Evolutionary conservation across 73 alveolate species (phyloP), one percentile per base, ranked within the genome.

Genomic region (Breviolum minutum): DNA sequence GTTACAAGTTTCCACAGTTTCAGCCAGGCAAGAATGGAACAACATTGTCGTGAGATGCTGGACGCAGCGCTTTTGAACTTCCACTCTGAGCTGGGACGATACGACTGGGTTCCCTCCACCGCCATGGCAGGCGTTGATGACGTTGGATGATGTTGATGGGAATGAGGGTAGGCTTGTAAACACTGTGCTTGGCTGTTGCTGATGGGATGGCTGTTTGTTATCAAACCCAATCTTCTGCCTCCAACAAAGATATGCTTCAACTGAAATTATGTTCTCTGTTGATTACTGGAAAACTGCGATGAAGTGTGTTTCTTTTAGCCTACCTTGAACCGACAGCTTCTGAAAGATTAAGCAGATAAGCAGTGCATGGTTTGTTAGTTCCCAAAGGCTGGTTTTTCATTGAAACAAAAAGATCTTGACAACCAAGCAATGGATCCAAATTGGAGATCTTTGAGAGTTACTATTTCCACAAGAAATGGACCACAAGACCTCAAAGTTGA

Each of bases 71-170:
- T 94, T 62, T 73, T 94, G 86, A 94, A 87, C 77, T 94, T 94
- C 85, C 99, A 94, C 24, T 87, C 99, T 17, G 99, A 94, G 73
- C 99, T 94, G 54, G 99, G 99, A 32, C 82, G 99, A 60, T 94
- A 94, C 74, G 99, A 94, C 29, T 94, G 99, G 99, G 94, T 94
- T 60, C 99, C 99, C 40, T 94, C 99, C 70, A 94, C 99, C 8
- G 99, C 99, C 69, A 70, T 94, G 99, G 94, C 99, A 94, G 99
- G 99, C 64, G 30, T 30, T 22, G 86, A 66, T 27, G 6, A 27
- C 30, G 40, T 22, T 17, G 14, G 14, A 24, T 12, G 26, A 4
- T 24, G 1, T 16, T 24, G 26, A 1, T 19, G 26, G 26, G 27
- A 16, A 69, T 69, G 79, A 69, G 79, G 79, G 79, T 24, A 19